These are phyloP conservation scores for Penicillium paradoxum DNA, from an alignment of 495 filamentous ascomycete genomes.

Conservation along the genomic window DNA sequence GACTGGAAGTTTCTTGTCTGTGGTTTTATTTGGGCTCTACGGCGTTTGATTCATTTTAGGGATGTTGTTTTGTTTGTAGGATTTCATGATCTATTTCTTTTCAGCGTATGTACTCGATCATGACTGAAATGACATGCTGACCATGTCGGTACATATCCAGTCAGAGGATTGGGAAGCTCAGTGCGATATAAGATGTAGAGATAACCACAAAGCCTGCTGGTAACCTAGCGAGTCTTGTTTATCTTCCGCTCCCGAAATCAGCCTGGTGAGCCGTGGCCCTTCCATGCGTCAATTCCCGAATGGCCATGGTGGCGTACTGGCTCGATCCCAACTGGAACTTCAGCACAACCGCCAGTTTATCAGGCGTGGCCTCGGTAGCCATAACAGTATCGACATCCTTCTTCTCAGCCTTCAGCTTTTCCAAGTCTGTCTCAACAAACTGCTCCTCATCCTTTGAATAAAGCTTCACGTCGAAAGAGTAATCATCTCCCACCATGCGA, in stretches of 20 bases:
- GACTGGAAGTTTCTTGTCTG: neutral
- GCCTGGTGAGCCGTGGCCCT: constrained; percentile 59
- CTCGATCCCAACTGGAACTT: constrained; percentile 80
- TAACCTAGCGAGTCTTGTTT: constrained; percentile 4
- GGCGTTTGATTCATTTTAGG: neutral
- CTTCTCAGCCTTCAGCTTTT: constrained; percentile 37
- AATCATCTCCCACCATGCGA: constrained; percentile 50
- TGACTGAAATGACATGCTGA: neutral
- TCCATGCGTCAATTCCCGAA: constrained; percentile 80
- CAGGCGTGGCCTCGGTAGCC: constrained; percentile 4
- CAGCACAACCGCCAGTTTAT: constrained; percentile 75
- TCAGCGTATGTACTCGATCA: neutral
- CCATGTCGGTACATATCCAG: neutral
- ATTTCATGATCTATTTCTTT: neutral
- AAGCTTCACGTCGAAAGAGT: constrained; percentile 60
- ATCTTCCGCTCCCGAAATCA: constrained; percentile 51
- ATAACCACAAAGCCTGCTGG: neutral
- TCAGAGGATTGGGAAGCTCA: neutral
- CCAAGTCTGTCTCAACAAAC: constrained; percentile 79
- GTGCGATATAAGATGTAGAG: neutral
- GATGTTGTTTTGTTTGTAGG: neutral
- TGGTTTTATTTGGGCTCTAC: neutral
- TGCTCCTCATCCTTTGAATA: constrained; percentile 74
- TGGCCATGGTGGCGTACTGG: constrained; percentile 91
- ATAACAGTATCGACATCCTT: neutral